A percentile compares a stretch with the other conserved stretches of the same genome.
These are phyloP conservation scores for Linnemannia zychae DNA, from an alignment of 192 early-diverging fungal species.

Conservation along the genomic window DNA sequence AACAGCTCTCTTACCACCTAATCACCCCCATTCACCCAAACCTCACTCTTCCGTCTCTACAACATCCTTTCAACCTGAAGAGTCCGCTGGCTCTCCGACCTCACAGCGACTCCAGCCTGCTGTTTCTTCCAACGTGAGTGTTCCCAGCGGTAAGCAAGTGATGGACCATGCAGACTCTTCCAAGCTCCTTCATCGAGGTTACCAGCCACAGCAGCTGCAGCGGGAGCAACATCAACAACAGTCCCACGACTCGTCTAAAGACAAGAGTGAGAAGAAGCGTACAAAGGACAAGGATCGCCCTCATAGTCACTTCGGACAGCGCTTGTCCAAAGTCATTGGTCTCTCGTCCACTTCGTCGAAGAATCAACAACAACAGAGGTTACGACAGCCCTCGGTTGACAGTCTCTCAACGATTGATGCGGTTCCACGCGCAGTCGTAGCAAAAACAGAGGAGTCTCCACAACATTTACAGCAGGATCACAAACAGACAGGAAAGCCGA, in stretches of 20 bases:
- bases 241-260: background rate
- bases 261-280: background rate
- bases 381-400: conserved; percentile 12
- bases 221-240: background rate
- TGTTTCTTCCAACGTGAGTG: background rate
- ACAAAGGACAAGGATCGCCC: conserved; percentile 15
- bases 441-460: background rate
- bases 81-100: background rate
- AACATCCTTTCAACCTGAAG: background rate
- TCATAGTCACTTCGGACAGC: conserved; percentile 26
- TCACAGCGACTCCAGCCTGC: background rate
- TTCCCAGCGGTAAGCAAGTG: background rate
- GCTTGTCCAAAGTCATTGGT: conserved; percentile 35
- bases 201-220: background rate
- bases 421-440: background rate
- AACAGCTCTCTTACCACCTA: background rate
- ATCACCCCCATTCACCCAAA: background rate
- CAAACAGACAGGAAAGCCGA: background rate
- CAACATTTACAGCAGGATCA: background rate
- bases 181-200: background rate
- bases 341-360: conserved; percentile 9
- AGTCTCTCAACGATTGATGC: conserved; percentile 4
- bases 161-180: background rate
- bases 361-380: background rate
- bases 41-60: background rate